These are phyloP conservation scores for Blastocystis sp. DNA, from an alignment of 352 stramenopile genomes.

Conservation along the genomic window DNA sequence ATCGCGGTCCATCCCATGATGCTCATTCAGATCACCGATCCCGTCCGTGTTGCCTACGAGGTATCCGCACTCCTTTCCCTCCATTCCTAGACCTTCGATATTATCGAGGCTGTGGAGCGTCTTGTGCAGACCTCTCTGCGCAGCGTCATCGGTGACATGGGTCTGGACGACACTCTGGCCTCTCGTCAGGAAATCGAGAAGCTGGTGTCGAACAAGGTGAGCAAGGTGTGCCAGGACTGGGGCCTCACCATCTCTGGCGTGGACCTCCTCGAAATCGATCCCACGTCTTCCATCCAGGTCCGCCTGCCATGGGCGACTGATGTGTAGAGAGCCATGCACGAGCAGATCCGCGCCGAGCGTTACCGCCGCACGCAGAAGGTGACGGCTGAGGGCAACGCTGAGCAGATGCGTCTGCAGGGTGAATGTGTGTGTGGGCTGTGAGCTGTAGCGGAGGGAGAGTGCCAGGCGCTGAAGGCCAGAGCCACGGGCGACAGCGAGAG, in stretches of 20 bases:
- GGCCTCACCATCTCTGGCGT: conserved; percentile 70
- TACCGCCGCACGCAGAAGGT: conserved; percentile 71
- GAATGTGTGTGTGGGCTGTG: neutral
- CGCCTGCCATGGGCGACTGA: neutral
- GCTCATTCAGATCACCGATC: conserved; percentile 71
- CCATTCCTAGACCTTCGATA: conserved; percentile 70
- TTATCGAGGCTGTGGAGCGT: conserved; percentile 70
- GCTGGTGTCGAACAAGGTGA: conserved; percentile 69
- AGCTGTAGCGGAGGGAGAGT: conserved; percentile 70
- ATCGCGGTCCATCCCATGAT: conserved; percentile 72
- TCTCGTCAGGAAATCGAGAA: conserved; percentile 72
- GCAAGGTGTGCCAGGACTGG: conserved; percentile 72
- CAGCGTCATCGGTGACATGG: conserved; percentile 72
- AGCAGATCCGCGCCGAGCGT: conserved; percentile 72
- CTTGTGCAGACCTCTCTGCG: conserved; percentile 72
- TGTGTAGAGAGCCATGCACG: conserved; percentile 71
- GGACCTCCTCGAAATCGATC: conserved; percentile 72
- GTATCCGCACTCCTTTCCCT: neutral
- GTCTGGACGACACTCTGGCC: conserved; percentile 72
- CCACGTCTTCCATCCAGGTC: conserved; percentile 65
- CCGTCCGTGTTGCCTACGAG: conserved; percentile 71
- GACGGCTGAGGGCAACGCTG: conserved; percentile 70
- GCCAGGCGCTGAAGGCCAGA: conserved; percentile 70
- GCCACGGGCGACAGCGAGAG: conserved; percentile 70
- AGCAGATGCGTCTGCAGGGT: conserved; percentile 69